Evolutionary conservation across 2,329 filamentous ascomycete species (phyloP).

Genomic region (Plectosphaerella sp.): DNA sequence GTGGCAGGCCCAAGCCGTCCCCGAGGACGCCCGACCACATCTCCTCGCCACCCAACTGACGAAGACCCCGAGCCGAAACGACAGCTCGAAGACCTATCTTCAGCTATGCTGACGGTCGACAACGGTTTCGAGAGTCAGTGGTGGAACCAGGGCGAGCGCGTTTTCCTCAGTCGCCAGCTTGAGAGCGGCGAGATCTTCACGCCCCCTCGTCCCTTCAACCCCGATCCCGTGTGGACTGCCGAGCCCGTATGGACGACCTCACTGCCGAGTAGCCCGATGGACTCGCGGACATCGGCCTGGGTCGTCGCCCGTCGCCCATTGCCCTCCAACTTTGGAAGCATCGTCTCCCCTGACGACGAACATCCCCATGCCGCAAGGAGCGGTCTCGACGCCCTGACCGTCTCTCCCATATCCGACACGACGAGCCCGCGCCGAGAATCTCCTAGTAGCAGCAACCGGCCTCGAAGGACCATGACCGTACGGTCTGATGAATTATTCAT

Average conservation of each 20-base stretch:
- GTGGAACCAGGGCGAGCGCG: slow-evolving; percentile 45
- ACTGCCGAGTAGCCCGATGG: neutral
- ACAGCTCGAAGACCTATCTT: slow-evolving; percentile 44
- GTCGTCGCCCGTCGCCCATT: neutral
- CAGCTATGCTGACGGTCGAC: slow-evolving; percentile 52
- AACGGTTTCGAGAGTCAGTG: slow-evolving; percentile 55
- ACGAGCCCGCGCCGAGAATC: slow-evolving; percentile 8
- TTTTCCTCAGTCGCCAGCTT: slow-evolving; percentile 7
- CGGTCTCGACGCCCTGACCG: neutral
- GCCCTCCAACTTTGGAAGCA: neutral
- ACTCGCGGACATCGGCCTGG: neutral
- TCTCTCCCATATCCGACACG: slow-evolving; percentile 11
- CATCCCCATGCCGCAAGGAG: neutral
- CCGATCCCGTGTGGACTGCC: neutral
- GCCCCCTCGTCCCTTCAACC: slow-evolving; percentile 18
- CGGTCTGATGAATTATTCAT: slow-evolving; percentile 37
- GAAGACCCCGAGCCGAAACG: slow-evolving; percentile 6
- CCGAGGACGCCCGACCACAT: slow-evolving; percentile 5
- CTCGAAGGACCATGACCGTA: slow-evolving; percentile 31
- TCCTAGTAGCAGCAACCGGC: slow-evolving; percentile 7
- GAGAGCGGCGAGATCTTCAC: slow-evolving; percentile 24
- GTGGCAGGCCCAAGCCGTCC: slow-evolving; percentile 1
- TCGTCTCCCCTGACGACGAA: neutral
- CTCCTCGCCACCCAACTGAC: neutral
- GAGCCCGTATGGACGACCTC: neutral